Evolutionary conservation across 202 grass and related monocot species (phyloP).

Genomic region (Alloteropsis angusta): DNA sequence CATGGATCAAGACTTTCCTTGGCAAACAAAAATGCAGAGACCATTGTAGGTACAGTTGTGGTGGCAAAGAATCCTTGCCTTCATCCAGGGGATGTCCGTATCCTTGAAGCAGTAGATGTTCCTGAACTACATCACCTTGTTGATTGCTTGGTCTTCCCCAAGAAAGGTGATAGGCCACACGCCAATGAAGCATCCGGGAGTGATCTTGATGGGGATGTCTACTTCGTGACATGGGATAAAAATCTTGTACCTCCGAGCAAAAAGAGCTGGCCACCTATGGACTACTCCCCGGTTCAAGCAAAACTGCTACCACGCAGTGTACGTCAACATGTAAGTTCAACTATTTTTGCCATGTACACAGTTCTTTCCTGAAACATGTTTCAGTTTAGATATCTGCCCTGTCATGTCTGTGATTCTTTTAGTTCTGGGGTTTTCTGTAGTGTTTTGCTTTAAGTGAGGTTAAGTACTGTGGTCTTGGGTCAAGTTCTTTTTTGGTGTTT

Average conservation of each 20-base stretch:
- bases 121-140: slow-evolving; percentile 60
- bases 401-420: background rate
- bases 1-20: slow-evolving; percentile 46
- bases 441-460: background rate
- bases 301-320: slow-evolving; percentile 30
- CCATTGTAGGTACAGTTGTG: slow-evolving; percentile 61
- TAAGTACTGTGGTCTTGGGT: too few species aligned
- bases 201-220: slow-evolving; percentile 88
- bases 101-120: slow-evolving; percentile 80
- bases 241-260: slow-evolving; percentile 68
- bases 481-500: too few species aligned
- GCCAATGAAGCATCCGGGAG: slow-evolving; percentile 79
- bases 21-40: slow-evolving; percentile 34
- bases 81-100: slow-evolving; percentile 74
- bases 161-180: slow-evolving; percentile 77
- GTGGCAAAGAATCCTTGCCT: slow-evolving; percentile 91
- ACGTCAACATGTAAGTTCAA: slow-evolving; percentile 34
- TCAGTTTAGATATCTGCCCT: background rate
- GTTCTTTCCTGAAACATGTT: background rate
- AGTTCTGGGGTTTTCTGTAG: background rate
- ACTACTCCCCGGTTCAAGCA: slow-evolving; percentile 42
- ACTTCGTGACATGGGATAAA: slow-evolving; percentile 87
- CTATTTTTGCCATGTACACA: background rate
- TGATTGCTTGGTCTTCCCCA: slow-evolving; percentile 84
- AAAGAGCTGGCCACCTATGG: slow-evolving; percentile 71